Percentiles rank a stretch among this genome's conserved stretches.
Conservation (phyloP, 139 green algal genomes). For the Volvox reticuliferus region DNA sequence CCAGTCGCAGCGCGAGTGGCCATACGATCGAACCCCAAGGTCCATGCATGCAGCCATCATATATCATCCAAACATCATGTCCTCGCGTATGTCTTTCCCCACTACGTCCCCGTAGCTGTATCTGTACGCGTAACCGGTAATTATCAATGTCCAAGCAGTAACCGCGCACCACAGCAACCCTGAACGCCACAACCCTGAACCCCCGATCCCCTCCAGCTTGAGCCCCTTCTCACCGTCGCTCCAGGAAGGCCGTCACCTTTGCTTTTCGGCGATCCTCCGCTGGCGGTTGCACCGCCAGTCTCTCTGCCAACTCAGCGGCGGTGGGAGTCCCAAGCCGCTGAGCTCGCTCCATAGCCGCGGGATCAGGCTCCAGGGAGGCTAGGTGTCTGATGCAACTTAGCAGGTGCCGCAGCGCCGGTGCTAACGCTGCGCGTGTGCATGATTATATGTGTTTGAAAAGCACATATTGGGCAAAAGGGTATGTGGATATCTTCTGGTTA, state of each 20-base stretch:
- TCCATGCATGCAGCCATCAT: too few relatives aligned
- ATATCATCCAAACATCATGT: too few relatives aligned
- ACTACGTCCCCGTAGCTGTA: too few relatives aligned
- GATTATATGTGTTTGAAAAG: background rate
- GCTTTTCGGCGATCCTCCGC: background rate
- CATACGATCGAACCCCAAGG: too few relatives aligned
- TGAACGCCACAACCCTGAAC: background rate
- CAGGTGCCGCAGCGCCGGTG: constrained; percentile 14
- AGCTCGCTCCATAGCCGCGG: background rate
- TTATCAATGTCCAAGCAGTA: too few relatives aligned
- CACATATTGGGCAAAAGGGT: background rate
- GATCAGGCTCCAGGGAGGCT: background rate
- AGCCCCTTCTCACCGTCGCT: background rate
- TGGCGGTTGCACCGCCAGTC: background rate
- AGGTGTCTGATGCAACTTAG: background rate
- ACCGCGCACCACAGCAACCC: background rate
- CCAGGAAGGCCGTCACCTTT: background rate
- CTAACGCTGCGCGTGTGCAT: background rate
- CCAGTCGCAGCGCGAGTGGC: too few relatives aligned
- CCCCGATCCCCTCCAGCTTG: background rate
- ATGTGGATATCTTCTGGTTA: too few relatives aligned
- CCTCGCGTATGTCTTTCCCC: too few relatives aligned
- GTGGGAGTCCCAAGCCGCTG: constrained; percentile 9
- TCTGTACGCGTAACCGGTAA: too few relatives aligned
- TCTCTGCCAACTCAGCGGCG: constrained; percentile 1